These are phyloP conservation scores for Xylaria sp. DNA, from an alignment of 2,329 filamentous ascomycete species.

Conservation along the genomic window DNA sequence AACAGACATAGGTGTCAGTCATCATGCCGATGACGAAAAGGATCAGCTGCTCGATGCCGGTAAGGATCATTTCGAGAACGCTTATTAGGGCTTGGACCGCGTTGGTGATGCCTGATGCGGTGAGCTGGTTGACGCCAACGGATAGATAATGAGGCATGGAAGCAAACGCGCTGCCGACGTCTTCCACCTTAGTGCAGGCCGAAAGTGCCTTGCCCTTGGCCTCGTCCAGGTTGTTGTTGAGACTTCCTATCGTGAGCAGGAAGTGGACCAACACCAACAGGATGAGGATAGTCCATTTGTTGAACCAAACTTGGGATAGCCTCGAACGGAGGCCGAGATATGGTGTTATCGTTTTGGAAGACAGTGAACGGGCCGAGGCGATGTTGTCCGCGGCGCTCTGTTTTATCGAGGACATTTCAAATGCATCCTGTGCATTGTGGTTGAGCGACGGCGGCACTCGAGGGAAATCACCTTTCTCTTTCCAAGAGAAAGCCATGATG, in stretches of 20 bases:
- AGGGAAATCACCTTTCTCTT: conserved; percentile 29
- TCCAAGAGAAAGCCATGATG: conserved; percentile 30
- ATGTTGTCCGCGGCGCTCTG: background rate
- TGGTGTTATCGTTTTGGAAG: conserved; percentile 72
- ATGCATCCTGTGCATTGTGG: conserved; percentile 35
- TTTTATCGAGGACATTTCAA: conserved; percentile 38
- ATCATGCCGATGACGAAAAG: conserved; percentile 93
- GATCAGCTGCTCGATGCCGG: conserved; percentile 83
- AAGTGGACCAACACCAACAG: conserved; percentile 83
- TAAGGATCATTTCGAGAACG: conserved; percentile 78
- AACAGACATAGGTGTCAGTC: conserved; percentile 86
- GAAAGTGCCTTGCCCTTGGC: conserved; percentile 83
- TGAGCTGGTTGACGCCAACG: conserved; percentile 83
- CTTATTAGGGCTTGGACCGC: conserved; percentile 80
- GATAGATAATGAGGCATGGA: conserved; percentile 98
- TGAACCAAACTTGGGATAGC: conserved; percentile 96
- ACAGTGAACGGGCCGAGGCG: background rate
- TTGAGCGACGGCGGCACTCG: conserved; percentile 38
- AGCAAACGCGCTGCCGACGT: conserved; percentile 91
- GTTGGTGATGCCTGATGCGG: conserved; percentile 78
- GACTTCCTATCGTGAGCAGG: conserved; percentile 73
- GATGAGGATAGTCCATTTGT: conserved; percentile 92
- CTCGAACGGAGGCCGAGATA: conserved; percentile 90
- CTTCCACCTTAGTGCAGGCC: conserved; percentile 90
- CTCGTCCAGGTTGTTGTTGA: conserved; percentile 75